Conservation (phyloP, 441 rosid genomes). For the Pelargonium australe region DNA sequence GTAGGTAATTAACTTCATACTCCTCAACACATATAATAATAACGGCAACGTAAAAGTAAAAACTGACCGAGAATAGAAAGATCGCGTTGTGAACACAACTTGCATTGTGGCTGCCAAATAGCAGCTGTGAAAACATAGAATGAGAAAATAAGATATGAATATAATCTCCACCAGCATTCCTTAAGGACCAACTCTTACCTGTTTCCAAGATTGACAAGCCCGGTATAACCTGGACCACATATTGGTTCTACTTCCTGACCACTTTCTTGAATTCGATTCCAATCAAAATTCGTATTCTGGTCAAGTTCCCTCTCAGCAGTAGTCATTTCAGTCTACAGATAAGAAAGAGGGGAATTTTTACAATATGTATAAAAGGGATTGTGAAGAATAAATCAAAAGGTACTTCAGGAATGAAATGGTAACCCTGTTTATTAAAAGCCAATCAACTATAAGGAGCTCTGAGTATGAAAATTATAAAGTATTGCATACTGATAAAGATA, state of each 20-base stretch:
- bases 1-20: conserved; percentile 7
- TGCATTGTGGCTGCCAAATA: conserved; percentile 99
- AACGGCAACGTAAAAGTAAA: not conserved
- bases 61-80: conserved; percentile 62
- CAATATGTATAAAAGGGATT: not conserved
- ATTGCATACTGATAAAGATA: no score
- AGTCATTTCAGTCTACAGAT: conserved; percentile 88
- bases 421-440: not conserved
- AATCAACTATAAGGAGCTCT: not conserved
- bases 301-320: conserved; percentile 99
- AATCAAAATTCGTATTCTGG: conserved; percentile 89
- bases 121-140: conserved; percentile 53
- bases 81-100: conserved; percentile 68
- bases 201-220: conserved; percentile 92
- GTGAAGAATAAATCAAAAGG: not conserved
- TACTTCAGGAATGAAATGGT: not conserved
- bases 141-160: conserved; percentile 18
- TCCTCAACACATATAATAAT: not conserved
- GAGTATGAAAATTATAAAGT: no score
- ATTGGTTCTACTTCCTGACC: conserved; percentile 76
- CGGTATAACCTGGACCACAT: conserved; percentile 91
- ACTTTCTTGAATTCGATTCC: conserved; percentile 99
- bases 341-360: conserved; percentile 2
- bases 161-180: conserved; percentile 12
- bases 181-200: conserved; percentile 43